Evolutionary conservation across 192 early-diverging fungal genomes (phyloP).

Genomic region (Backusella sp.): DNA sequence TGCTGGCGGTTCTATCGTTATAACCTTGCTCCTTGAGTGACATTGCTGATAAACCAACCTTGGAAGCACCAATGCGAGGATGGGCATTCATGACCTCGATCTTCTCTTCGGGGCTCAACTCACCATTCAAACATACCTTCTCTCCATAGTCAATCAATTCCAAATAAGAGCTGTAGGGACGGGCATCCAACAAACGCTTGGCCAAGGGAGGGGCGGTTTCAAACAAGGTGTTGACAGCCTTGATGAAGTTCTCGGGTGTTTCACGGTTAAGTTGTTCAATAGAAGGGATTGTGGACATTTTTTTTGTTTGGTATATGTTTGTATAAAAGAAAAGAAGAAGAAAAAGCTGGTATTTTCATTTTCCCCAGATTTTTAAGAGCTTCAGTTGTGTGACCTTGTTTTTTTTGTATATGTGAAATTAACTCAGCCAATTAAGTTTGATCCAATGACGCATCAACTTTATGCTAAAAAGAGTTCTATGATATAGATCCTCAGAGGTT

Average conservation of each 20-base stretch:
- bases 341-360: neutral
- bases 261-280: conserved; percentile 66
- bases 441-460: neutral
- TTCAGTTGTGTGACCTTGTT: neutral
- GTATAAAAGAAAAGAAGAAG: conserved; percentile 17
- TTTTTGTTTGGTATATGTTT: conserved; percentile 12
- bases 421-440: neutral
- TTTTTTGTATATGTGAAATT: neutral
- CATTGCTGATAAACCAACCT: conserved; percentile 65
- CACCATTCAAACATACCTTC: conserved; percentile 41
- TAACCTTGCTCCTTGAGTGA: conserved; percentile 74
- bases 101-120: conserved; percentile 63
- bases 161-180: conserved; percentile 72
- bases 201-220: conserved; percentile 86
- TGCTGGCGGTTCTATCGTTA: conserved; percentile 33
- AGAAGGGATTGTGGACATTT: conserved; percentile 51
- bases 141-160: conserved; percentile 63
- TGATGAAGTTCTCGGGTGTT: conserved; percentile 49
- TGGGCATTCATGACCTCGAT: conserved; percentile 87
- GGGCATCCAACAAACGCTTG: conserved; percentile 58
- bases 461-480: too few relatives aligned
- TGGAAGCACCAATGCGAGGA: conserved; percentile 80
- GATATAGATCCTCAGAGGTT: too few relatives aligned
- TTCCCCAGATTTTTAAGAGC: neutral
- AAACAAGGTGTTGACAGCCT: conserved; percentile 72